Conservation (phyloP, 257 asterid species). For the Solanum rostratum region DNA sequence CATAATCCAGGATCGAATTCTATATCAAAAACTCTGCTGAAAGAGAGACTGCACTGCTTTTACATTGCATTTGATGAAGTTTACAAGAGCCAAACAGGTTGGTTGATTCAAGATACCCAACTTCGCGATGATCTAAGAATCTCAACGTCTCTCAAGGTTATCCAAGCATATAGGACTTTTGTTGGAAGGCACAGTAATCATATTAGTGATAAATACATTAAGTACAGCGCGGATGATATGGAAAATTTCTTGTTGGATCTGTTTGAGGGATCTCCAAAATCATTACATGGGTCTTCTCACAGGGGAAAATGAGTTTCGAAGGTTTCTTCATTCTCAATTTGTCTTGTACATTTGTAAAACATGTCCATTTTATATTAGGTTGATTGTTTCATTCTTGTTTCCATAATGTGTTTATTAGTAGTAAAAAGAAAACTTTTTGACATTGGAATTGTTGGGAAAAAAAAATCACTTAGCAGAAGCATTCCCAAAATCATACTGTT, state of each 20-base stretch:
- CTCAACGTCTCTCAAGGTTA: constrained; percentile 68
- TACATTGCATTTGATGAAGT: constrained; percentile 82
- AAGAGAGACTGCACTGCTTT: constrained; percentile 8
- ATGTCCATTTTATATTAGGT: constrained; percentile 8
- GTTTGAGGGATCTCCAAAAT: constrained; percentile 71
- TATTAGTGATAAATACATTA: constrained; percentile 68
- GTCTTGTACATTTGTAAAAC: not conserved
- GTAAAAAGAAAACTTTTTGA: too few species aligned
- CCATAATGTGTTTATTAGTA: not conserved
- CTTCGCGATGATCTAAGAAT: constrained; percentile 72
- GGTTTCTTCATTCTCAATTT: not conserved
- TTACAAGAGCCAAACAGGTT: constrained; percentile 77
- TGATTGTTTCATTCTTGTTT: not conserved
- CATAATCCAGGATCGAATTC: too few species aligned
- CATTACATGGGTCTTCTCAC: constrained; percentile 58
- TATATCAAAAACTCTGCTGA: too few species aligned
- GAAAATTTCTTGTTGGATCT: constrained; percentile 54
- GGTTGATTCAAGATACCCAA: constrained; percentile 56
- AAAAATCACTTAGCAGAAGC: too few species aligned
- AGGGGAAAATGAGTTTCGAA: constrained; percentile 19
- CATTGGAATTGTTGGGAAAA: not conserved
- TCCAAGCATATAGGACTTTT: constrained; percentile 74
- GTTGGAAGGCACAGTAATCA: constrained; percentile 60
- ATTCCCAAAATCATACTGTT: too few species aligned
- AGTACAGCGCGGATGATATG: constrained; percentile 72